These are phyloP conservation scores for Spongospora subterranea DNA, from an alignment of 208 protist species.

Conservation along the genomic window DNA sequence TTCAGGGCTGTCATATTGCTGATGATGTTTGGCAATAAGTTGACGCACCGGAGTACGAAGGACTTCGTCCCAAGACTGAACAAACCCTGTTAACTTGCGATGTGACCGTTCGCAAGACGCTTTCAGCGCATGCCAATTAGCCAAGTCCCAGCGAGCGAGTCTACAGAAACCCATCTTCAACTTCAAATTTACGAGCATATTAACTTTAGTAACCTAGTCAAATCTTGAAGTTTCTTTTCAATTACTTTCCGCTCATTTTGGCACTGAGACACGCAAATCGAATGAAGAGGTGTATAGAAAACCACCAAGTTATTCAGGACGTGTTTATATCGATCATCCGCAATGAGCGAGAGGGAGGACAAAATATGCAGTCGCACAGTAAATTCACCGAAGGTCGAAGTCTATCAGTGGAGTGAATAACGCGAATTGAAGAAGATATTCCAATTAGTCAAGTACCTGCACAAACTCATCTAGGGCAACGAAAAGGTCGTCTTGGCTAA, in stretches of 20 bases:
- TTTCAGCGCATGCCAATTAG: slow-evolving; percentile 61
- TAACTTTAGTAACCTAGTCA: slow-evolving; percentile 42
- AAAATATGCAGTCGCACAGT: slow-evolving; percentile 50
- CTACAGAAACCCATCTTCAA: slow-evolving; percentile 21
- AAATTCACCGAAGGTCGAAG: slow-evolving; percentile 45
- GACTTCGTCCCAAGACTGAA: not conserved
- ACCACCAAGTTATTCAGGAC: slow-evolving; percentile 48
- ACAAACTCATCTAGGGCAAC: slow-evolving; percentile 49
- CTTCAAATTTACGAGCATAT: not conserved
- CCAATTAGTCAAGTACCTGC: not conserved
- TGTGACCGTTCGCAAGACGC: slow-evolving; percentile 60
- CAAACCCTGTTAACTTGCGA: not conserved
- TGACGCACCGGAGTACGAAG: not conserved
- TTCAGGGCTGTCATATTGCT: not conserved
- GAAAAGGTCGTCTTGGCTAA: slow-evolving; percentile 48
- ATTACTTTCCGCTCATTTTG: not conserved
- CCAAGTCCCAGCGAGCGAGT: slow-evolving; percentile 61
- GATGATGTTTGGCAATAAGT: not conserved
- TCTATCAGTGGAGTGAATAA: not conserved
- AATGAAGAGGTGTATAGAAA: slow-evolving; percentile 53
- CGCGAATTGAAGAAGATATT: not conserved
- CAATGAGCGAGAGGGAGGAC: slow-evolving; percentile 3
- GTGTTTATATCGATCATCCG: not conserved
- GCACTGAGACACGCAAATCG: not conserved
- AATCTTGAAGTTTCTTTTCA: slow-evolving; percentile 59